These are phyloP conservation scores for Phytophthora citrophthora DNA, from an alignment of 352 stramenopile species.

Conservation along the genomic window DNA sequence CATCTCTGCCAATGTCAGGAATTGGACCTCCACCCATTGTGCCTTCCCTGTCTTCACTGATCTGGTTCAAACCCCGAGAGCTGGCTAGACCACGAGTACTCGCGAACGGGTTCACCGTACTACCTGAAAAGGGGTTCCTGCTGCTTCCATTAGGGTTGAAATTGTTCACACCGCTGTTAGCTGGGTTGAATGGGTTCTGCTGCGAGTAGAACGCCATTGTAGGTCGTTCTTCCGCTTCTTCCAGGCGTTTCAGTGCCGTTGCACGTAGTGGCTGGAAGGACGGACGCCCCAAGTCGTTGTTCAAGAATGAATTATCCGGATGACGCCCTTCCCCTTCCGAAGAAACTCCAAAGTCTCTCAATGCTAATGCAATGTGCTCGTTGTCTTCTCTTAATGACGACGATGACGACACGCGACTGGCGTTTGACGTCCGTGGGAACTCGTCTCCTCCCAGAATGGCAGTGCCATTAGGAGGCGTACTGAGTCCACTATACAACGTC, in stretches of 20 bases:
- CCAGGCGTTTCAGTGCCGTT: conserved; percentile 75
- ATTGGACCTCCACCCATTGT: conserved; percentile 22
- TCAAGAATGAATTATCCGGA: conserved; percentile 48
- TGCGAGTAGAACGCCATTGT: conserved; percentile 76
- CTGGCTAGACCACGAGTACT: conserved; percentile 30
- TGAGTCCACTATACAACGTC: conserved; percentile 50
- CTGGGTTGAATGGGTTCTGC: conserved; percentile 69
- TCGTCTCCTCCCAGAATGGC: conserved; percentile 39
- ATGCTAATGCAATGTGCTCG: conserved; percentile 74
- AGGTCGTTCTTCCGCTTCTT: conserved; percentile 79
- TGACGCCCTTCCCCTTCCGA: conserved; percentile 33
- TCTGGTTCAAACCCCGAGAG: conserved; percentile 47
- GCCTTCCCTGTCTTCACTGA: conserved; percentile 60
- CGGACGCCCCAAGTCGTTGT: conserved; percentile 48
- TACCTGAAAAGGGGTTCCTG: conserved; percentile 21
- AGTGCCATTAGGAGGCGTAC: conserved; percentile 54
- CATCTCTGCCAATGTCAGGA: conserved; percentile 7
- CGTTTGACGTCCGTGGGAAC: conserved; percentile 31
- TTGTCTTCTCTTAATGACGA: conserved; percentile 74
- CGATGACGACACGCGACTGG: conserved; percentile 46
- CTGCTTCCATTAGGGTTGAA: conserved; percentile 22
- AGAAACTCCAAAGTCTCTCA: conserved; percentile 77
- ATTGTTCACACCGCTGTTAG: conserved; percentile 34
- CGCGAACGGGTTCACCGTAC: conserved; percentile 25
- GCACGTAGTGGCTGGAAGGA: conserved; percentile 79